Percentiles rank a stretch among this genome's conserved stretches.
Conservation (phyloP, 2,329 filamentous ascomycete species). For the Sclerotinia borealis region DNA sequence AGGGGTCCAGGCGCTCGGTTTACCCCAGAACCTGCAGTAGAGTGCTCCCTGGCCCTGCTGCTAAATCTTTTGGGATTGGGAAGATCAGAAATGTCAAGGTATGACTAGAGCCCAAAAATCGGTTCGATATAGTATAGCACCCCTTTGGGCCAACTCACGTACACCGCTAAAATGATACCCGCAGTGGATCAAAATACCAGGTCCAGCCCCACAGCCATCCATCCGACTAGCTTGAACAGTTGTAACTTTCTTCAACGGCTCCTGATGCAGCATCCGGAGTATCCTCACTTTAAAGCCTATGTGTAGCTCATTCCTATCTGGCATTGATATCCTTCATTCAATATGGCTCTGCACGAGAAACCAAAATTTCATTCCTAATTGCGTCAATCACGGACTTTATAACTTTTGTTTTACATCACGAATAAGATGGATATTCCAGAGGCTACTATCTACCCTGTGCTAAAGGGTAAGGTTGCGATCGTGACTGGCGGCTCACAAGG, state of each 20-base stretch:
- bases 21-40: constrained; percentile 1
- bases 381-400: background rate
- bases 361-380: background rate
- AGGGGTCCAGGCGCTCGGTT: background rate
- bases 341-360: background rate
- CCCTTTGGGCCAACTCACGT: background rate
- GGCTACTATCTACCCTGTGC: constrained; percentile 9
- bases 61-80: background rate
- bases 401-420: background rate
- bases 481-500: constrained; percentile 23
- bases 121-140: background rate
- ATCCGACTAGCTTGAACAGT: background rate
- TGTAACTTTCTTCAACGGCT: background rate
- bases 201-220: background rate
- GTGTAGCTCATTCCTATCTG: background rate
- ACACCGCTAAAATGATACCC: background rate
- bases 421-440: constrained; percentile 10
- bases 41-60: background rate
- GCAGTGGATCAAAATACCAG: background rate
- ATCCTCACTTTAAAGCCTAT: background rate
- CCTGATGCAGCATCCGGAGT: background rate
- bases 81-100: background rate
- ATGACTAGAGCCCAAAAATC: background rate
- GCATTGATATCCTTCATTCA: background rate
- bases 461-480: constrained; percentile 18